Evolutionary conservation across 2,329 filamentous ascomycete genomes (phyloP).

Genomic region (Ceratocystis huliohia): DNA sequence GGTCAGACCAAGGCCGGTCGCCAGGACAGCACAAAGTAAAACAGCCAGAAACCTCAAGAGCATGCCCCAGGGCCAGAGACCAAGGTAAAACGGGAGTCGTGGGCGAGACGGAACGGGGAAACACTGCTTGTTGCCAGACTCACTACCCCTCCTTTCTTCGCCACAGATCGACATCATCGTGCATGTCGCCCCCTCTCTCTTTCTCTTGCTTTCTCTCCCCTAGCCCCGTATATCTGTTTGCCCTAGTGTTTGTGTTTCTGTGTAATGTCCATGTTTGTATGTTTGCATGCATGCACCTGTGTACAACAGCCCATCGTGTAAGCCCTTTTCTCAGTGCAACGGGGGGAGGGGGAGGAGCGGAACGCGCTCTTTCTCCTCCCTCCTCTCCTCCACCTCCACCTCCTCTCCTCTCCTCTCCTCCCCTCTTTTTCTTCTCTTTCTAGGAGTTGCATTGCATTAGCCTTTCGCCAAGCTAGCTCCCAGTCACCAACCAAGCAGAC

Average conservation of each 20-base stretch:
- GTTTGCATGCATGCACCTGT: not conserved
- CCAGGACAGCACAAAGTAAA: too few species aligned
- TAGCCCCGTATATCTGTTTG: not conserved
- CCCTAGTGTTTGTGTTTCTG: too few species aligned
- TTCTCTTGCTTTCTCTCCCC: not conserved
- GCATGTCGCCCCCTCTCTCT: not conserved
- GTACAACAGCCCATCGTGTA: not conserved
- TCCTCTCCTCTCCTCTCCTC: not conserved
- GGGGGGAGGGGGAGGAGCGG: conserved; percentile 5
- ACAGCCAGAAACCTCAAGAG: too few species aligned
- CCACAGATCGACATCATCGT: conserved; percentile 5
- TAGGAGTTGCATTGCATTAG: not conserved
- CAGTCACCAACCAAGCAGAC: not conserved
- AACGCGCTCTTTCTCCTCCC: not conserved
- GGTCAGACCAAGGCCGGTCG: too few species aligned
- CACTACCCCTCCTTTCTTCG: not conserved
- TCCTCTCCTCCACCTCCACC: not conserved
- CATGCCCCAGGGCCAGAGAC: not conserved
- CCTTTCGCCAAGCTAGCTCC: not conserved
- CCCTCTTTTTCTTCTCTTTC: not conserved
- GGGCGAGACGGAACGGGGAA: not conserved
- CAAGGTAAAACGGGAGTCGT: not conserved
- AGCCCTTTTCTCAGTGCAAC: not conserved
- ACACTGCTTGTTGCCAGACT: not conserved
- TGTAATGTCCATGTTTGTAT: not conserved